Evolutionary conservation across 2,329 filamentous ascomycete genomes (phyloP).

Genomic region (Thielaviopsis musarum): DNA sequence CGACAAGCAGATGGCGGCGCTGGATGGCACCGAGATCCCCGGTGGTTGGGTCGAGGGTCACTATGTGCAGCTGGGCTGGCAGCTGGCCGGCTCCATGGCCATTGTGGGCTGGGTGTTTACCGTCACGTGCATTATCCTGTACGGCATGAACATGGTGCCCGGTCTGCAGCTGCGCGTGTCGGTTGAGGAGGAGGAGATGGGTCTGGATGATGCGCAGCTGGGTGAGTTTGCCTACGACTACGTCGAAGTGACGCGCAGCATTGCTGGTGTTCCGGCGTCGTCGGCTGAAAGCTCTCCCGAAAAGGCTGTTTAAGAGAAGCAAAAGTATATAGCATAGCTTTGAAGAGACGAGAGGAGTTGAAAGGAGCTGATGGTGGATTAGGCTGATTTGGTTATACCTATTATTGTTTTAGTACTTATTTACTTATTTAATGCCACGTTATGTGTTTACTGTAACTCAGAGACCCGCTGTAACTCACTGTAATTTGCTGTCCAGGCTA

Average conservation of each 20-base stretch:
- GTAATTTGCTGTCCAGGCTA: too few species aligned
- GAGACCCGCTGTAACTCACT: too few species aligned
- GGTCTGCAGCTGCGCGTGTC: constrained; percentile 52
- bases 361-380: background rate
- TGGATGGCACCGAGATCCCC: constrained; percentile 41
- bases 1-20: constrained; percentile 53
- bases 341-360: too few species aligned
- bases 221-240: constrained; percentile 77
- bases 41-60: constrained; percentile 58
- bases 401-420: too few species aligned
- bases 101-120: constrained; percentile 50
- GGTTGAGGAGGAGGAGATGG: constrained; percentile 51
- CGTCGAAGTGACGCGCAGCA: constrained; percentile 52
- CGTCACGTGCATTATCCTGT: constrained; percentile 51
- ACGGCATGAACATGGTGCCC: constrained; percentile 53
- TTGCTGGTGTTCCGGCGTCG: constrained; percentile 25
- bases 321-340: background rate
- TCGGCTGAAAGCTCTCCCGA: constrained; percentile 7
- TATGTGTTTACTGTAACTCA: too few species aligned
- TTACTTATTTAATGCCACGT: too few species aligned
- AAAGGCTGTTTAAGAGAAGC: constrained; percentile 9
- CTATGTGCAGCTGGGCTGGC: constrained; percentile 54
- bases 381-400: too few species aligned
- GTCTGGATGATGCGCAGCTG: constrained; percentile 57
- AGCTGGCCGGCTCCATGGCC: constrained; percentile 50